phyloP scores from a whole-genome alignment of 169 alveolate genomes.

The Sarcocystis neurona region DNA sequence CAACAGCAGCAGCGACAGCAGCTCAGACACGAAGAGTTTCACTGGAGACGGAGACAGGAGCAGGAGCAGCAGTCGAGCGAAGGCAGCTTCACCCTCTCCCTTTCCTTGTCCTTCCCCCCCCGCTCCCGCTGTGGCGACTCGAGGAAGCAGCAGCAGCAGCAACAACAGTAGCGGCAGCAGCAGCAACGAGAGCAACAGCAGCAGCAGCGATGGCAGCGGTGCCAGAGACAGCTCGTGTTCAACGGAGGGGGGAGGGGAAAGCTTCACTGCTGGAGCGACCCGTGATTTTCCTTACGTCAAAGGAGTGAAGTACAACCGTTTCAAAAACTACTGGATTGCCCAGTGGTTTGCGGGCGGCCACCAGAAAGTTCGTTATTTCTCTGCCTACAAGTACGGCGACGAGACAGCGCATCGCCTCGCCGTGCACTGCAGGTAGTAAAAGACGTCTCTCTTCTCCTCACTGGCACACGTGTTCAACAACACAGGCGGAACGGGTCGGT shows the following conservation, averaged over 20 bases:
- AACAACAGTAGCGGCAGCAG: neutral
- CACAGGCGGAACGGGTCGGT: neutral
- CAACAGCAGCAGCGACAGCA: too few species aligned
- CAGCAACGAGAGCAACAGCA: neutral
- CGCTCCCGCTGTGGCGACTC: too few species aligned
- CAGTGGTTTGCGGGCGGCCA: slow-evolving; percentile 42
- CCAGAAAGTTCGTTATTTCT: slow-evolving; percentile 6
- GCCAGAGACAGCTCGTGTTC: neutral
- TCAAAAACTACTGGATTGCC: slow-evolving; percentile 46
- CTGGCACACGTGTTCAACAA: neutral
- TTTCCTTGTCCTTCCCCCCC: too few species aligned
- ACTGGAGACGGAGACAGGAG: too few species aligned
- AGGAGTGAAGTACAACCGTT: slow-evolving; percentile 19
- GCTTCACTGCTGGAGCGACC: slow-evolving; percentile 21
- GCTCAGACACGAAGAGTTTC: too few species aligned
- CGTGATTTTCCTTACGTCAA: slow-evolving; percentile 16
- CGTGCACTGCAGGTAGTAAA: slow-evolving; percentile 41
- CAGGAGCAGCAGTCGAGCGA: too few species aligned
- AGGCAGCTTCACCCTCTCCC: too few species aligned
- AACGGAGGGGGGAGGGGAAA: neutral
- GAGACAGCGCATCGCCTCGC: slow-evolving; percentile 36
- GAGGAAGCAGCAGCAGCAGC: slow-evolving; percentile 8
- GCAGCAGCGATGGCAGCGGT: neutral
- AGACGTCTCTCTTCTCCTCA: neutral
- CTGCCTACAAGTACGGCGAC: slow-evolving; percentile 41